phyloP scores from a whole-genome alignment of 345 rosid genomes.

The thale cress (Arabidopsis thaliana) region TAIR10.1 NC_003076.8:4521001-4521500 shows the following conservation, averaged over 20 bases:
- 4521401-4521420: background rate
- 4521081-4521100: background rate
- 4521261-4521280: slow-evolving; percentile 23
- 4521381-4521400: slow-evolving; percentile 20
- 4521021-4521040: no score
- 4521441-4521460: slow-evolving; percentile 34
- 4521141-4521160: no score
- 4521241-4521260: slow-evolving; percentile 40
- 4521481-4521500: slow-evolving; percentile 20
- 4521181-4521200: background rate
- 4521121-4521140: background rate
- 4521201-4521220: slow-evolving; percentile 10
- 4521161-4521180: background rate
- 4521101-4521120: background rate
- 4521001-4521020: no score
- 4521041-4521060: no score
- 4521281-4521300: slow-evolving; percentile 41
- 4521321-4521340: slow-evolving; percentile 35
- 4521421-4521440: background rate
- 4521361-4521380: slow-evolving; percentile 10
- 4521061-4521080: background rate
- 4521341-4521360: slow-evolving; percentile 36
- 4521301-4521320: slow-evolving; percentile 34
- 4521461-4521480: slow-evolving; percentile 2
- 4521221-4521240: slow-evolving; percentile 29